Conservation (phyloP, 108 stramenopile genomes). For the Pseudonitzschia pungens region DNA sequence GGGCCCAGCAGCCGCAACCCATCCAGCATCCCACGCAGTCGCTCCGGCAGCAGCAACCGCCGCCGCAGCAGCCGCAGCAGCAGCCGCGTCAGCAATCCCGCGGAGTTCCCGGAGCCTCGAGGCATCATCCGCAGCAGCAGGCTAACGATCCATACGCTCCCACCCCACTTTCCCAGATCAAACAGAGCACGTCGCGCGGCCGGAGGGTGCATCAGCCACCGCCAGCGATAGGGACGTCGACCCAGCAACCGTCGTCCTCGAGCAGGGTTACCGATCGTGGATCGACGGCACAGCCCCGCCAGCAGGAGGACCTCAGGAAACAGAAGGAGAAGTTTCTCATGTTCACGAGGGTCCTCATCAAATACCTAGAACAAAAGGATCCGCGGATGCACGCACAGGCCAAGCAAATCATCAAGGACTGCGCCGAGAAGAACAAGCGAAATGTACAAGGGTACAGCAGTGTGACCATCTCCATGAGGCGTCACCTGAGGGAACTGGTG, state of each 20-base stretch:
- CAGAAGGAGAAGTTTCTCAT: slow-evolving; percentile 83
- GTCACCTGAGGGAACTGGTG: slow-evolving; percentile 54
- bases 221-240: slow-evolving; percentile 5
- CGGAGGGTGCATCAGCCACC: slow-evolving; percentile 25
- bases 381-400: slow-evolving; percentile 58
- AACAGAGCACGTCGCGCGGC: slow-evolving; percentile 15
- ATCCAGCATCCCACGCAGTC: background rate
- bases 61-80: slow-evolving; percentile 4
- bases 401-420: slow-evolving; percentile 74
- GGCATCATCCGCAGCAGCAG: background rate
- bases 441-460: slow-evolving; percentile 62
- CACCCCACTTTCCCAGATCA: slow-evolving; percentile 28
- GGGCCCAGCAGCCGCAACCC: slow-evolving; percentile 18
- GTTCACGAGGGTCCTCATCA: slow-evolving; percentile 85
- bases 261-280: background rate
- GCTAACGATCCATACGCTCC: slow-evolving; percentile 37
- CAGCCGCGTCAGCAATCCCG: slow-evolving; percentile 15
- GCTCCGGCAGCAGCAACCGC: slow-evolving; percentile 20
- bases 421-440: slow-evolving; percentile 77
- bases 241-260: background rate
- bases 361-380: slow-evolving; percentile 81
- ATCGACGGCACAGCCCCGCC: background rate
- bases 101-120: background rate
- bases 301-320: slow-evolving; percentile 41
- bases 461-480: slow-evolving; percentile 64